Evolutionary conservation across 2,329 filamentous ascomycete species (phyloP).

Genomic region (Nemania bipapillata): DNA sequence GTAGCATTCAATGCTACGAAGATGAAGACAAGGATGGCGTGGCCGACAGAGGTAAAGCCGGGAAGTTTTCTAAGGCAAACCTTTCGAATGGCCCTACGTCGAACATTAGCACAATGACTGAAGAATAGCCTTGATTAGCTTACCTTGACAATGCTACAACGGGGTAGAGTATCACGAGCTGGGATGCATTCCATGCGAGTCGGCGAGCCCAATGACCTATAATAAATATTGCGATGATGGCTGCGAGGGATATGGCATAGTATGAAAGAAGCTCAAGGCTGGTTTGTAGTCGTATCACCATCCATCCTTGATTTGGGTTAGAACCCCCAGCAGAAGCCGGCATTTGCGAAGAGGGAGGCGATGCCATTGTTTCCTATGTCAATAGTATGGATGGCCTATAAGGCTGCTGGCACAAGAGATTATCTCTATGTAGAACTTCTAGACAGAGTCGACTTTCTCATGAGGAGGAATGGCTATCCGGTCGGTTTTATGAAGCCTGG

Average conservation of each 20-base stretch:
- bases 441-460: not conserved
- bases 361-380: conserved; percentile 12
- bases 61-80: conserved; percentile 50
- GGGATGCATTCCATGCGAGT: conserved; percentile 35
- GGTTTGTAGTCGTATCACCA: conserved; percentile 34
- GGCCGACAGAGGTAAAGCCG: conserved; percentile 55
- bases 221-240: conserved; percentile 47
- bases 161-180: conserved; percentile 40
- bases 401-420: not conserved
- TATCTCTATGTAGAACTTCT: not conserved
- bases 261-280: conserved; percentile 36
- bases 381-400: not conserved
- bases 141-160: conserved; percentile 43
- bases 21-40: conserved; percentile 51
- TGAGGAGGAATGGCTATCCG: not conserved
- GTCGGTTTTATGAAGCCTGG: conserved; percentile 6
- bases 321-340: not conserved
- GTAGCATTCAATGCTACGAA: conserved; percentile 53
- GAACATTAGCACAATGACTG: conserved; percentile 21
- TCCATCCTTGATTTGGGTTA: conserved; percentile 13
- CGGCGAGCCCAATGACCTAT: conserved; percentile 44
- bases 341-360: not conserved
- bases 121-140: conserved; percentile 8
- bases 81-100: conserved; percentile 38
- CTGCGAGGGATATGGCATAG: conserved; percentile 43